These are phyloP conservation scores for Kwoniella heveanensis DNA, from an alignment of 768 basidiomycete species.

Conservation along the genomic window DNA sequence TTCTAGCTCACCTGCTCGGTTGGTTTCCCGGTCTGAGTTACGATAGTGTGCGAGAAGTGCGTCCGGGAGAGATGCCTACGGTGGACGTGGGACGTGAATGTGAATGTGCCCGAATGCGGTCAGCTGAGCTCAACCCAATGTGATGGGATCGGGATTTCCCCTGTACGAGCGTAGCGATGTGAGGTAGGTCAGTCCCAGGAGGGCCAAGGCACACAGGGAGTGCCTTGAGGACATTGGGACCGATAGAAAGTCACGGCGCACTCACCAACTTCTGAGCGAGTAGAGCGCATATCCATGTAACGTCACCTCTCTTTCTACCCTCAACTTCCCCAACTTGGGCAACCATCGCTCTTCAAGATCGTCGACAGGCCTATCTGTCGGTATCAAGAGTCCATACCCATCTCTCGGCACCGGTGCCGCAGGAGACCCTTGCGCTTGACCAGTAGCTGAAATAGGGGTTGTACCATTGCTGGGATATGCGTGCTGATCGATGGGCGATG, in stretches of 20 bases:
- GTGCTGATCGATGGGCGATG: constrained; percentile 6
- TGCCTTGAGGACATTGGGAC: no score
- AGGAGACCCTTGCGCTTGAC: neutral
- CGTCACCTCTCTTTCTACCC: constrained; percentile 38
- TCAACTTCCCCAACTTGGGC: constrained; percentile 32
- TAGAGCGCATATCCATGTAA: constrained; percentile 44
- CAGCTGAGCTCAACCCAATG: no score
- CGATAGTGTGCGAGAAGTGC: constrained; percentile 48
- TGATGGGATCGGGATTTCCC: no score
- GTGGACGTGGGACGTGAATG: neutral
- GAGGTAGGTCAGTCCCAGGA: no score
- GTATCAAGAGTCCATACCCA: constrained; percentile 30
- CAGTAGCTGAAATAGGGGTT: neutral
- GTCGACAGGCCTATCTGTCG: constrained; percentile 40
- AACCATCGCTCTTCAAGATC: constrained; percentile 46
- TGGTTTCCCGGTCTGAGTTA: constrained; percentile 49
- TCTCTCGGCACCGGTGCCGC: neutral
- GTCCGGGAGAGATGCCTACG: constrained; percentile 44
- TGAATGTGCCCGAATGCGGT: no score
- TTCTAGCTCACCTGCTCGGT: constrained; percentile 43
- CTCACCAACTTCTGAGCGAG: constrained; percentile 43
- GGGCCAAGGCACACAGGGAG: no score
- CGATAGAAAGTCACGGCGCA: constrained; percentile 4
- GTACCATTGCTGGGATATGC: neutral
- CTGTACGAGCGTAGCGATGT: no score